phyloP scores from a whole-genome alignment of 2,329 filamentous ascomycete genomes.

The Karstenula rhodostoma region DNA sequence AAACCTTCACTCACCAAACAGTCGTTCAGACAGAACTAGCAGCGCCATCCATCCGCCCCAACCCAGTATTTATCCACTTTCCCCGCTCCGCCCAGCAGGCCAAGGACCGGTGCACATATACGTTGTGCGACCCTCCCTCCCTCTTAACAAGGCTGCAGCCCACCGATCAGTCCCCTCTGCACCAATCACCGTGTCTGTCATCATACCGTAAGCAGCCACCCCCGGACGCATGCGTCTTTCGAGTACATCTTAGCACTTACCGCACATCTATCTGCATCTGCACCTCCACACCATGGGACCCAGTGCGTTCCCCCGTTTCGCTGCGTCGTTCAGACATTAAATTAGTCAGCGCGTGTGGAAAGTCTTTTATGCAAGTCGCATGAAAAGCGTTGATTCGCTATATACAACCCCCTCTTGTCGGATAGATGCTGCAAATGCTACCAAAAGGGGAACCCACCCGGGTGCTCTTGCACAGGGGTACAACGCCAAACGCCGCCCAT shows the following conservation, averaged over 20 bases:
- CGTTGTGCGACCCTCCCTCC: neutral
- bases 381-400: constrained; percentile 4
- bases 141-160: neutral
- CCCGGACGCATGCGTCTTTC: too few relatives aligned
- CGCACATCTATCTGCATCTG: neutral
- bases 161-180: neutral
- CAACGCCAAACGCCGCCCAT: constrained; percentile 13
- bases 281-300: neutral
- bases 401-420: neutral
- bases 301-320: neutral
- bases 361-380: neutral
- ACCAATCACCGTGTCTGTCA: neutral
- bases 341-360: neutral
- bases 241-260: too few relatives aligned
- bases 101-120: neutral
- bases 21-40: too few relatives aligned
- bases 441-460: neutral
- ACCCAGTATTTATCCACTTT: neutral
- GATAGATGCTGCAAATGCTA: neutral
- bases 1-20: neutral
- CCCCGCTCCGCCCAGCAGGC: neutral
- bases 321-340: neutral
- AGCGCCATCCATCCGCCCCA: neutral
- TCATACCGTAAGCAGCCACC: neutral
- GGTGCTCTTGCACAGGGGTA: neutral